Percentiles rank a stretch among this genome's conserved stretches.
phyloP scores from a whole-genome alignment of 225 moss, liverwort and hornwort species.

The Marchantia polymorpha region DNA sequence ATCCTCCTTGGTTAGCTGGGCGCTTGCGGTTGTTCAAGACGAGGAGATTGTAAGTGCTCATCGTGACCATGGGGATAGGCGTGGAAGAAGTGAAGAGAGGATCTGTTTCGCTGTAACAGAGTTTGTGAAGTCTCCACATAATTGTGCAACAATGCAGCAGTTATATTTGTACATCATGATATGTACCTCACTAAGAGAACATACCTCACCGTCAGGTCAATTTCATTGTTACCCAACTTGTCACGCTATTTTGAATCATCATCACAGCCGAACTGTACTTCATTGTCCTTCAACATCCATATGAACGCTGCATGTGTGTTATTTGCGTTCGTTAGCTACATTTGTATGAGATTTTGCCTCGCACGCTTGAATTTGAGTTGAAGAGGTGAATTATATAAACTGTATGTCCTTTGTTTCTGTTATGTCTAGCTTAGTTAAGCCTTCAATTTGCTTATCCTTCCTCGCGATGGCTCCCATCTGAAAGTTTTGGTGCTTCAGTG shows the following conservation, averaged over 20 bases:
- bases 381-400: no score
- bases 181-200: conserved; percentile 2
- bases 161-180: neutral
- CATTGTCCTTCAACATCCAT: neutral
- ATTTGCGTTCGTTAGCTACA: no score
- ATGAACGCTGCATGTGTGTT: no score
- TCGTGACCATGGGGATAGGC: conserved; percentile 1
- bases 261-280: neutral
- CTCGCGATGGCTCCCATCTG: no score
- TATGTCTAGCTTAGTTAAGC: no score
- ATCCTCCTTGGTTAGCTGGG: neutral
- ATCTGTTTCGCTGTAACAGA: neutral
- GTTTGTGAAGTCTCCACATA: no score
- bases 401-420: no score
- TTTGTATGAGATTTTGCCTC: no score
- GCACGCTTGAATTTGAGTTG: no score
- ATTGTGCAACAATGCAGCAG: neutral
- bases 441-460: no score
- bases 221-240: neutral
- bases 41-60: neutral
- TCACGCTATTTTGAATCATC: conserved; percentile 7
- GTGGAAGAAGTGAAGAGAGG: neutral
- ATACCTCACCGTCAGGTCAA: neutral
- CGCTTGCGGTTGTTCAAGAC: neutral
- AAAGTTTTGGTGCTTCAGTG: no score